Conservation (phyloP, 2,329 filamentous ascomycete species). For the Paecilomyces dactylethromorphus region DNA sequence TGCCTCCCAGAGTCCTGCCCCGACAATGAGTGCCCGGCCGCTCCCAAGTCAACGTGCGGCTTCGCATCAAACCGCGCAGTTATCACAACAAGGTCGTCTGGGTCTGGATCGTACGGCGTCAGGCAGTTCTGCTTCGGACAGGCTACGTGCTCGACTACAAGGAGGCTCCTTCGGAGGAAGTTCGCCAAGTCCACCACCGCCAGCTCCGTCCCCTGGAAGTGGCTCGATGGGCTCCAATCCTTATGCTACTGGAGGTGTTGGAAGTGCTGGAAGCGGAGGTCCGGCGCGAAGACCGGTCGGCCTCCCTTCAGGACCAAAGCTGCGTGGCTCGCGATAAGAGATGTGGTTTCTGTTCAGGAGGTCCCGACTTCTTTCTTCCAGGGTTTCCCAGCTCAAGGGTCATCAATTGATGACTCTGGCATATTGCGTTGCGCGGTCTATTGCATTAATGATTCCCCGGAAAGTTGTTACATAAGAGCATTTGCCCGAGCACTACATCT, state of each 20-base stretch:
- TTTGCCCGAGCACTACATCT: background rate
- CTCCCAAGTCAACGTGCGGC: conserved; percentile 67
- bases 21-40: conserved; percentile 44
- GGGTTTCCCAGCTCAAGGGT: background rate
- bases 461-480: background rate
- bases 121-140: conserved; percentile 64
- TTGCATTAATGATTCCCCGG: background rate
- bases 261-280: conserved; percentile 13
- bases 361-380: background rate
- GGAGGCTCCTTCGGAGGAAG: conserved; percentile 39
- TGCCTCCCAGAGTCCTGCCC: conserved; percentile 20
- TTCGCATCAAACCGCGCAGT: conserved; percentile 59
- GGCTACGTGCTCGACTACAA: conserved; percentile 74
- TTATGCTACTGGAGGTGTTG: background rate
- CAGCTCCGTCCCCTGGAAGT: background rate
- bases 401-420: background rate
- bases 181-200: conserved; percentile 21
- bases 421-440: background rate
- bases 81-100: conserved; percentile 32
- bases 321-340: conserved; percentile 1
- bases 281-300: conserved; percentile 27
- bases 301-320: background rate
- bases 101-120: conserved; percentile 30
- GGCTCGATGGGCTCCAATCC: background rate
- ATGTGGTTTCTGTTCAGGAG: background rate